Evolutionary conservation across 768 basidiomycete species (phyloP), one percentile per base, ranked within the genome.

Genomic region (Termitomyces sp.): DNA sequence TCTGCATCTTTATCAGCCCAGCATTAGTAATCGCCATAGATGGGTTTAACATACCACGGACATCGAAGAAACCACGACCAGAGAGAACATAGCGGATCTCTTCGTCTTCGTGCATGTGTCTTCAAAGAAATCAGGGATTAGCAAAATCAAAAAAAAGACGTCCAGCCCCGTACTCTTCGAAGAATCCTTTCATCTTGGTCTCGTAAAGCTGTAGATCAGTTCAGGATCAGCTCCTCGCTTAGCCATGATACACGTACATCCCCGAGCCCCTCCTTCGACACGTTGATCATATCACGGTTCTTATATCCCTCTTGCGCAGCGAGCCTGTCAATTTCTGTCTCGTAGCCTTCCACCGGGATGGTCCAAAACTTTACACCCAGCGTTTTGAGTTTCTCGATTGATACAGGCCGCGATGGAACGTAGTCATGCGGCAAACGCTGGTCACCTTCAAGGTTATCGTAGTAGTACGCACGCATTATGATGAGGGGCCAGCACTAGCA

Each of bases 41-140:
- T 45, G 19, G 14, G 8, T 22, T 0, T 15, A 24, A 63, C 83
- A 53, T 60, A 90, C 90, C 90, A 56, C 93, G 80, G 40, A 98
- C 82, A 62, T 98, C 95, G 66, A 97, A 98, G 77, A 84, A 98
- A 0, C 93, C 94, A 37, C 82, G 84, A n/a, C 95, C 95, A 0
- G 79, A 76, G 40, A 93, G 77, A 62, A 95, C 83, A 63, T 90
- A 98, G 8, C 94, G 78, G 64, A 95, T 96, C 71, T 98, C 94
- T 65, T 98, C 94, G 63, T 97, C 94, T 68, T 97, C 93, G 63
- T 97, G 95, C 77, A 98, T 80, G 63, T 97, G 93, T 63, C 90
- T 91, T 60, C 21, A 56, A 34, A 41, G 41, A 14, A 19, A 24
- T 53, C 24, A 50, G 19, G 35, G n/a, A 19, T 21, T 26, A 14